Percentiles rank a stretch among this genome's conserved stretches.
phyloP scores from a whole-genome alignment of 805 yeast species.

The Yamadazyma tumulicola region DNA sequence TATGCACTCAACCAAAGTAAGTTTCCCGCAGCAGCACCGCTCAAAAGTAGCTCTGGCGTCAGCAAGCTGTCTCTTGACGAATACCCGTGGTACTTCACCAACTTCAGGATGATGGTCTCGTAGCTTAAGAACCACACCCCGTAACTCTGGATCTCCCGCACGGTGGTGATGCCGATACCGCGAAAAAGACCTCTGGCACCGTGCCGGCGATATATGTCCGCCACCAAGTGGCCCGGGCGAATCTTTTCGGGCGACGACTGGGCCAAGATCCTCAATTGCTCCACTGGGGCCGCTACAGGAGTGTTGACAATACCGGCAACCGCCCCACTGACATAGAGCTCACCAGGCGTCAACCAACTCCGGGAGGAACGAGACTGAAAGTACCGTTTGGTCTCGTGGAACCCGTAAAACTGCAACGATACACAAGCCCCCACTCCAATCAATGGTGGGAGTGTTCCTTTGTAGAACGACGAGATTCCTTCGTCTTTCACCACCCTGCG shows the following conservation, averaged over 20 bases:
- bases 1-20: constrained; percentile 59
- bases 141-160: constrained; percentile 67
- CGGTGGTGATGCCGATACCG: constrained; percentile 51
- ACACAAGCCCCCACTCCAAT: constrained; percentile 59
- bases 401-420: constrained; percentile 66
- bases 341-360: constrained; percentile 48
- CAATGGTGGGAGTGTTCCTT: constrained; percentile 43
- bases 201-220: constrained; percentile 34
- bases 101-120: constrained; percentile 48
- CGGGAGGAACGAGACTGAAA: constrained; percentile 26
- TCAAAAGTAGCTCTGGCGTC: constrained; percentile 51
- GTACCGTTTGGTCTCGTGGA: constrained; percentile 65
- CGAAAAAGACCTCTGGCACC: constrained; percentile 56
- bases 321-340: constrained; percentile 61
- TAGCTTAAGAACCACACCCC: constrained; percentile 72
- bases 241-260: constrained; percentile 39
- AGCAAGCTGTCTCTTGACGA: constrained; percentile 45
- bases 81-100: constrained; percentile 30
- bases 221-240: constrained; percentile 28
- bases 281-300: constrained; percentile 62
- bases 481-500: constrained; percentile 37
- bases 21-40: constrained; percentile 68
- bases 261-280: constrained; percentile 59
- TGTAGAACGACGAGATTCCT: constrained; percentile 42
- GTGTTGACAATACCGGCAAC: constrained; percentile 64